Evolutionary conservation across 169 alveolate genomes (phyloP).

Genomic region (Cryptosporidium andersoni): DNA sequence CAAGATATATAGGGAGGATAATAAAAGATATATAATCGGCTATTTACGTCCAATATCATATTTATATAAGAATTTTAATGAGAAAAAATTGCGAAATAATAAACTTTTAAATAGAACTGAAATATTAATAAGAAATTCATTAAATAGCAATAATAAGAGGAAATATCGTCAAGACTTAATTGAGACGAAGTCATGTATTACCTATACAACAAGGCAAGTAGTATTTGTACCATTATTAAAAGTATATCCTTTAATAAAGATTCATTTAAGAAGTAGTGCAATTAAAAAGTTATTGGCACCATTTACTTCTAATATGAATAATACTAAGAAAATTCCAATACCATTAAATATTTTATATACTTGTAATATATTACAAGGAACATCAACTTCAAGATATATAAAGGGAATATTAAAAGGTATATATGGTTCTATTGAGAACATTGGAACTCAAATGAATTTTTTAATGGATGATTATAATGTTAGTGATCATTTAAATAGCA

Average conservation of each 20-base stretch:
- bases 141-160: too few species aligned
- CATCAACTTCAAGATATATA: too few species aligned
- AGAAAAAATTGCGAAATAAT: not conserved
- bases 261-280: not conserved
- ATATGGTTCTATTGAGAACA: constrained; percentile 7
- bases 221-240: constrained; percentile 17
- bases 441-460: not conserved
- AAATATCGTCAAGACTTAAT: too few species aligned
- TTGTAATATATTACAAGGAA: not conserved
- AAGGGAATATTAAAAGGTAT: not conserved
- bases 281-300: not conserved
- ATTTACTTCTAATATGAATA: not conserved
- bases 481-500: not conserved
- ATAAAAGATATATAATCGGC: constrained; percentile 25
- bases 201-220: not conserved
- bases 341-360: constrained; percentile 1
- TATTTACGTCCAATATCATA: constrained; percentile 5
- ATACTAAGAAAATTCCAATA: not conserved
- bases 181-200: too few species aligned
- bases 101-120: not conserved
- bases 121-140: not conserved
- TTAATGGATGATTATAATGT: constrained; percentile 4
- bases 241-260: constrained; percentile 14
- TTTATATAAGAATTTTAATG: not conserved
- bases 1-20: constrained; percentile 14